These are phyloP conservation scores for Grosmannia serpens DNA, from an alignment of 2,329 filamentous ascomycete species.

Conservation along the genomic window DNA sequence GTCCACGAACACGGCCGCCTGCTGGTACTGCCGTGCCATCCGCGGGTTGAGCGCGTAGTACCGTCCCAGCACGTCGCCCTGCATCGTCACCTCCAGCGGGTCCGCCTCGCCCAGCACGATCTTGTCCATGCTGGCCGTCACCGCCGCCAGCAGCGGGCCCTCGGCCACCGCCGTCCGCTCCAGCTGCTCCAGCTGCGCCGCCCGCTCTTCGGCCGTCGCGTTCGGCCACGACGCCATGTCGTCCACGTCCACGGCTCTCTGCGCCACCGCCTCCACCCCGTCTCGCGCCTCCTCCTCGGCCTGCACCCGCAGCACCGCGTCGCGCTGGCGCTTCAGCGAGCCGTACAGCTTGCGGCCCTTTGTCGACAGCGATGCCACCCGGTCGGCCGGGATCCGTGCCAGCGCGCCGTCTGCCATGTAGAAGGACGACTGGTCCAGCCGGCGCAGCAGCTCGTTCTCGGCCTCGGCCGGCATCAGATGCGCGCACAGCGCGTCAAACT, in stretches of 20 bases:
- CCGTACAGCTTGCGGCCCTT: conserved; percentile 11
- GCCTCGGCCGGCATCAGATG: conserved; percentile 6
- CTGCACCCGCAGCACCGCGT: conserved; percentile 6
- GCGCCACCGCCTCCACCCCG: not conserved
- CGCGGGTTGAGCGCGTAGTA: conserved; percentile 13
- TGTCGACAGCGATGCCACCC: conserved; percentile 1
- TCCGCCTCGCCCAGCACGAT: conserved; percentile 17
- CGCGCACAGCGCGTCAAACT: conserved; percentile 9
- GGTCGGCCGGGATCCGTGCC: not conserved
- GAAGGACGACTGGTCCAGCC: conserved; percentile 9
- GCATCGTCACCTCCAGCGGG: conserved; percentile 19
- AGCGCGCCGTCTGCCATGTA: conserved; percentile 12
- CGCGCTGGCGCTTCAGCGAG: conserved; percentile 6
- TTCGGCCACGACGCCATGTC: conserved; percentile 10
- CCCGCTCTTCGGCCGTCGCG: conserved; percentile 3
- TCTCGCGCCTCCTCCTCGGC: not conserved
- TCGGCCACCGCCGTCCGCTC: conserved; percentile 5
- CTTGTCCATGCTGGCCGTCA: conserved; percentile 9
- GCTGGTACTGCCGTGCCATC: conserved; percentile 13
- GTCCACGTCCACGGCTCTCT: not conserved
- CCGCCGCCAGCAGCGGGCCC: conserved; percentile 8
- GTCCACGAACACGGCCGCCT: conserved; percentile 10
- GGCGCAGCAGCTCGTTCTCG: conserved; percentile 7
- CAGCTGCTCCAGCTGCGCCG: conserved; percentile 1
- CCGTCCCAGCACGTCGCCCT: conserved; percentile 13